Evolutionary conservation across 148 eudicot genomes (phyloP).

Genomic region (Dysphania ambrosioides): DNA sequence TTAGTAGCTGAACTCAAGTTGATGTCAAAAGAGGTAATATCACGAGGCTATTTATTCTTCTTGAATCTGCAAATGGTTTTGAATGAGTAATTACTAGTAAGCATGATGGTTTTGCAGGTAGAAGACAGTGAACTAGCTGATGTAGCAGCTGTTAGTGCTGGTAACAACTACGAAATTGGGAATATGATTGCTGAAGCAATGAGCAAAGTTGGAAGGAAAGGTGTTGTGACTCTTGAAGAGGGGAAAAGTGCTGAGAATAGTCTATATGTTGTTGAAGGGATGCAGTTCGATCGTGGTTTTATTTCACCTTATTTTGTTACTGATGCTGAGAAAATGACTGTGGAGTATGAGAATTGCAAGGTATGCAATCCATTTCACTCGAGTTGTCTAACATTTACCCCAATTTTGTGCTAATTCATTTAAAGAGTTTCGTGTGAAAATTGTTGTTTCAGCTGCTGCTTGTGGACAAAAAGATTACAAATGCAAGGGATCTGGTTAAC

Average conservation of each 20-base stretch:
- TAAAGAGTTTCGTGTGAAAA: conserved; percentile 1
- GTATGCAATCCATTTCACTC: conserved; percentile 21
- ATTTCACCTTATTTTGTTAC: conserved; percentile 94
- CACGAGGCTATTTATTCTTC: too few relatives aligned
- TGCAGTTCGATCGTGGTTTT: conserved; percentile 92
- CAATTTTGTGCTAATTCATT: not conserved
- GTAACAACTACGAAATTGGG: conserved; percentile 89
- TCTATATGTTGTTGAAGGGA: conserved; percentile 18
- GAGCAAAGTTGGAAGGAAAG: conserved; percentile 95
- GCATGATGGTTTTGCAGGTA: conserved; percentile 80
- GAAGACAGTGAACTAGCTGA: conserved; percentile 85
- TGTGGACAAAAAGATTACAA: conserved; percentile 90
- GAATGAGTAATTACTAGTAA: too few relatives aligned
- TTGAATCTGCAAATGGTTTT: too few relatives aligned
- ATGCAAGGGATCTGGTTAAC: conserved; percentile 83
- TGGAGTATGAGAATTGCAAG: conserved; percentile 98
- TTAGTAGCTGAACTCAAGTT: conserved; percentile 90
- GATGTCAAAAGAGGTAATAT: conserved; percentile 73
- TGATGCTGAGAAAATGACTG: conserved; percentile 77
- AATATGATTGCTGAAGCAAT: conserved; percentile 96
- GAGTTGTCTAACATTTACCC: not conserved
- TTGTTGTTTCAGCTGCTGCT: conserved; percentile 51
- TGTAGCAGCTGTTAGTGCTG: conserved; percentile 99
- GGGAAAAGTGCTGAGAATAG: conserved; percentile 88
- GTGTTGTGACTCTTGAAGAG: conserved; percentile 92